Evolutionary conservation across 2,329 filamentous ascomycete genomes (phyloP).

Genomic region (Fusarium sp.): DNA sequence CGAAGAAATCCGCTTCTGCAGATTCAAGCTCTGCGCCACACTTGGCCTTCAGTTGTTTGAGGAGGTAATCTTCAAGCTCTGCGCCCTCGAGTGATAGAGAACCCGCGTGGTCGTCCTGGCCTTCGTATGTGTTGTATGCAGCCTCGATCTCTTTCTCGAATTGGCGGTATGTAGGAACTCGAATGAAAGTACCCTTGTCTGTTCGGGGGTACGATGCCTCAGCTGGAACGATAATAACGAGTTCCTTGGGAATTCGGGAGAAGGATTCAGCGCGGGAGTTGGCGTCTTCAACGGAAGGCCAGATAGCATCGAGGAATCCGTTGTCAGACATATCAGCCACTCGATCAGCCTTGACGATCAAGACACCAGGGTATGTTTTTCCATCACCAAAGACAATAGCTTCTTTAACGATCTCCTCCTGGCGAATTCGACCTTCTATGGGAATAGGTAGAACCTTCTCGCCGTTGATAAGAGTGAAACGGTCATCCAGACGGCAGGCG

Average conservation of each 20-base stretch:
- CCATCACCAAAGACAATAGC: constrained; percentile 70
- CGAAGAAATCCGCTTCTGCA: constrained; percentile 65
- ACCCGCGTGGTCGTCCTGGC: constrained; percentile 8
- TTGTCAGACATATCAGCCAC: constrained; percentile 57
- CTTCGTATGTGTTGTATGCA: constrained; percentile 50
- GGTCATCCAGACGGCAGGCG: constrained; percentile 60
- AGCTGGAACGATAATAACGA: constrained; percentile 63
- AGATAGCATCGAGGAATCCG: constrained; percentile 62
- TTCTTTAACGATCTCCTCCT: constrained; percentile 66
- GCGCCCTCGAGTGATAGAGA: not conserved
- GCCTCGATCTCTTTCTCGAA: constrained; percentile 61
- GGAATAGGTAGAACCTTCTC: constrained; percentile 63
- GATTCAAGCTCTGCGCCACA: constrained; percentile 16
- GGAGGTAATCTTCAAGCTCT: constrained; percentile 53
- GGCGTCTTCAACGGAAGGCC: constrained; percentile 63
- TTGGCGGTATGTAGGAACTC: constrained; percentile 61
- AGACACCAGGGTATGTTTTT: constrained; percentile 64
- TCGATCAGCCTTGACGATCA: constrained; percentile 65
- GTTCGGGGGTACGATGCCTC: constrained; percentile 62
- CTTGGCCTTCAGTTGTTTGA: constrained; percentile 51
- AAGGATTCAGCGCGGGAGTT: constrained; percentile 66
- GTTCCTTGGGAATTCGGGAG: constrained; percentile 64
- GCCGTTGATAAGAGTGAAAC: constrained; percentile 61
- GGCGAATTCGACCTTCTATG: constrained; percentile 67
- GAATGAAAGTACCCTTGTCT: constrained; percentile 68